Percentiles rank a stretch among this genome's conserved stretches.
Conservation (phyloP, 2,329 filamentous ascomycete species). For the Chaetomium sp. region DNA sequence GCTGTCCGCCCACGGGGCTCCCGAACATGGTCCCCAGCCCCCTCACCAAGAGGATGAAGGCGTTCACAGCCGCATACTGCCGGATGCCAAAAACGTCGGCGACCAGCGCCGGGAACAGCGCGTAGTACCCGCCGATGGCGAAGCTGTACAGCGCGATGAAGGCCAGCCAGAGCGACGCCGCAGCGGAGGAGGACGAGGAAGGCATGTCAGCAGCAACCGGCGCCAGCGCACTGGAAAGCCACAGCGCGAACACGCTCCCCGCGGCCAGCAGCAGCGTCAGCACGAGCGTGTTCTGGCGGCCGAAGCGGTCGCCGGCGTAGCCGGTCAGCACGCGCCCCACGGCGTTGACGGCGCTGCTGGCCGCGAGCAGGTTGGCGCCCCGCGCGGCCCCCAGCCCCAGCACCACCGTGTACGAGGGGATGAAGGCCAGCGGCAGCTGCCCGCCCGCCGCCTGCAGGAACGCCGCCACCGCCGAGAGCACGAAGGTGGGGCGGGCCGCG, state of each 20-base stretch:
- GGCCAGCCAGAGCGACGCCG: slow-evolving; percentile 43
- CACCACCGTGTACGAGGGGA: slow-evolving; percentile 50
- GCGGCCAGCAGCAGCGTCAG: slow-evolving; percentile 44
- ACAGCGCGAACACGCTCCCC: slow-evolving; percentile 43
- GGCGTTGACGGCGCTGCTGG: slow-evolving; percentile 50
- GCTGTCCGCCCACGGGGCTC: slow-evolving; percentile 47
- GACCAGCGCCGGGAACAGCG: slow-evolving; percentile 49
- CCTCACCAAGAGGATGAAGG: slow-evolving; percentile 49
- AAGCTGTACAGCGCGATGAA: slow-evolving; percentile 49
- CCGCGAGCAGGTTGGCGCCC: slow-evolving; percentile 49
- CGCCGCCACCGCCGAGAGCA: slow-evolving; percentile 46
- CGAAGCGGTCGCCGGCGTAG: slow-evolving; percentile 49
- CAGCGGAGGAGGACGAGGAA: no score
- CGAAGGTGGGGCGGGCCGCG: slow-evolving; percentile 45
- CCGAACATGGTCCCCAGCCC: slow-evolving; percentile 49
- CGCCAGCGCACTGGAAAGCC: slow-evolving; percentile 40
- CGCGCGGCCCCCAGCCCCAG: slow-evolving; percentile 46
- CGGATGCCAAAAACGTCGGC: slow-evolving; percentile 53
- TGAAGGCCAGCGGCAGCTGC: slow-evolving; percentile 51
- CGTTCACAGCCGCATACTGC: slow-evolving; percentile 51
- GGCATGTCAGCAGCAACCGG: no score
- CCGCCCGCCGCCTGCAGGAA: slow-evolving; percentile 50
- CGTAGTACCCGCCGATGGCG: slow-evolving; percentile 49
- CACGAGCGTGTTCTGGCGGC: slow-evolving; percentile 52
- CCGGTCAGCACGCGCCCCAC: slow-evolving; percentile 48